phyloP scores from a whole-genome alignment of 768 basidiomycete species.

The Calocybe gangraenosa region DNA sequence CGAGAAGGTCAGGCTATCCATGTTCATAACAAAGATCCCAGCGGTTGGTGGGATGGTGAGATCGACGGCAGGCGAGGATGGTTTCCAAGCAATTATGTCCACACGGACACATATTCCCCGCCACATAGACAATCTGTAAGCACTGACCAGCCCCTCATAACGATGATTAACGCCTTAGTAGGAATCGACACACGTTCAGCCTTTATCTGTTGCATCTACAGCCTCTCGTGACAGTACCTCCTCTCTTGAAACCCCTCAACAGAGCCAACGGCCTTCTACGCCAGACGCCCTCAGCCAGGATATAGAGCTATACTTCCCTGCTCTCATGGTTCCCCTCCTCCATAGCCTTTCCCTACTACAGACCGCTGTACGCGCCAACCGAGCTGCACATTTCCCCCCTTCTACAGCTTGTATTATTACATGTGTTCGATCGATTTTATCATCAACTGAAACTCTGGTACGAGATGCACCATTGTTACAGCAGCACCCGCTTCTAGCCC shows the following conservation, averaged over 20 bases:
- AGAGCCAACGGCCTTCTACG: constrained; percentile 42
- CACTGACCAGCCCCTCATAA: constrained; percentile 8
- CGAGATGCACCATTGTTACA: constrained; percentile 76
- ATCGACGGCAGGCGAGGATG: constrained; percentile 85
- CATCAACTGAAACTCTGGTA: constrained; percentile 77
- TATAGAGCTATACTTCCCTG: constrained; percentile 63
- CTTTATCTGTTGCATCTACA: constrained; percentile 48
- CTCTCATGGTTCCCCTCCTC: constrained; percentile 77
- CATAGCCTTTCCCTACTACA: constrained; percentile 86
- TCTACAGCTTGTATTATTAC: constrained; percentile 94
- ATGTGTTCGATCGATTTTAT: constrained; percentile 83
- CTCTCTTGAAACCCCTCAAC: constrained; percentile 29
- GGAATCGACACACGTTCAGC: constrained; percentile 44
- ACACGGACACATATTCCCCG: constrained; percentile 54
- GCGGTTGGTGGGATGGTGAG: constrained; percentile 99
- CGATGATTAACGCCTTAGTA: constrained; percentile 12
- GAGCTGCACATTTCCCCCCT: constrained; percentile 84
- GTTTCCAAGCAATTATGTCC: constrained; percentile 98
- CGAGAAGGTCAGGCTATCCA: constrained; percentile 87
- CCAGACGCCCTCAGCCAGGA: constrained; percentile 44
- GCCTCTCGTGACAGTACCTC: constrained; percentile 50
- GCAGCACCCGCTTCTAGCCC: constrained; percentile 58
- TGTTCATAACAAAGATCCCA: constrained; percentile 81
- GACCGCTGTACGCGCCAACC: constrained; percentile 74
- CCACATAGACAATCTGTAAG: constrained; percentile 55